Evolutionary conservation across 306 rosid species (phyloP).

Genomic region (Carpinus viminea): DNA sequence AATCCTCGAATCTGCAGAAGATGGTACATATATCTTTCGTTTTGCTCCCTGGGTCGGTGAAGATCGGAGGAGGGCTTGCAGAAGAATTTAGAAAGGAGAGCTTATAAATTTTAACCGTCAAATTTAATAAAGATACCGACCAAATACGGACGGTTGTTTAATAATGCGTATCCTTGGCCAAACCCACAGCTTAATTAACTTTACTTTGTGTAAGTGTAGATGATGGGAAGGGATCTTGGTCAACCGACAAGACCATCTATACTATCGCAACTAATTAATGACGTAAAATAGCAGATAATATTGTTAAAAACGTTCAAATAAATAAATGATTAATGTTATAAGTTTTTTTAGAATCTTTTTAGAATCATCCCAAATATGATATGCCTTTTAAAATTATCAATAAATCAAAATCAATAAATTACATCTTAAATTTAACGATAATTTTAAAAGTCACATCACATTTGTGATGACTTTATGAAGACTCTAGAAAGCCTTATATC

Average conservation of each 20-base stretch:
- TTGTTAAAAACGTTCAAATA: too few relatives aligned
- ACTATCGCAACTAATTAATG: not conserved
- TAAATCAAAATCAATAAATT: too few relatives aligned
- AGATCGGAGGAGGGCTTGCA: not conserved
- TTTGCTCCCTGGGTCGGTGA: not conserved
- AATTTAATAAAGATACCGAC: not conserved
- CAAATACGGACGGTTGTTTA: conserved; percentile 4
- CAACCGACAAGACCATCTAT: conserved; percentile 3
- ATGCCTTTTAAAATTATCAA: too few relatives aligned
- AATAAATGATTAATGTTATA: too few relatives aligned
- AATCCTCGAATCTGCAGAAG: not conserved
- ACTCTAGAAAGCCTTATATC: too few relatives aligned
- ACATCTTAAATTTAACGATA: too few relatives aligned
- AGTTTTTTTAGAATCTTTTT: too few relatives aligned
- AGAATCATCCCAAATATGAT: too few relatives aligned
- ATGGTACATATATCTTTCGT: not conserved
- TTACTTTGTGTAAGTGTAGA: not conserved
- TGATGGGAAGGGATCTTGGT: not conserved
- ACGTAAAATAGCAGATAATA: not conserved
- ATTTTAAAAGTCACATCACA: too few relatives aligned
- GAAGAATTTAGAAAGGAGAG: not conserved
- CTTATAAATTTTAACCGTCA: not conserved
- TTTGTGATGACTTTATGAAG: too few relatives aligned
- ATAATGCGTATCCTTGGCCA: not conserved
- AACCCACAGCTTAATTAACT: not conserved